Percentiles rank a stretch among this genome's conserved stretches.
These are phyloP conservation scores for Colletotrichum sp. DNA, from an alignment of 2,329 filamentous ascomycete genomes.

Conservation along the genomic window DNA sequence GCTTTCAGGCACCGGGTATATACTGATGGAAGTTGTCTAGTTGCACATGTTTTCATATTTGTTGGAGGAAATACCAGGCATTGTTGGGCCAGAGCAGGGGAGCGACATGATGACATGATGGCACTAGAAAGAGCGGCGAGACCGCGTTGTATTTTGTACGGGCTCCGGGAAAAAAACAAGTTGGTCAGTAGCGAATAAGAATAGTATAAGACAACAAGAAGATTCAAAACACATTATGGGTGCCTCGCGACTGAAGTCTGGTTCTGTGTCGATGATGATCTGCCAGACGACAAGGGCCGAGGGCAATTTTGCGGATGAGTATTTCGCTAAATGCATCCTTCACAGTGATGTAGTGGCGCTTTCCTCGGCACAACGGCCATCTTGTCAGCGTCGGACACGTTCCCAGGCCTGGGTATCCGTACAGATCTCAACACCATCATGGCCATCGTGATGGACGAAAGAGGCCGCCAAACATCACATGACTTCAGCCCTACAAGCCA, in stretches of 20 bases:
- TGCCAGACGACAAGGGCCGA: neutral
- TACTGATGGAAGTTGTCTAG: neutral
- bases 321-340: neutral
- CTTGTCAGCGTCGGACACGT: neutral
- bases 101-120: conserved; percentile 17
- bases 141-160: conserved; percentile 3
- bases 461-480: conserved; percentile 8
- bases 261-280: neutral
- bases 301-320: neutral
- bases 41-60: conserved; percentile 4
- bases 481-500: conserved; percentile 16
- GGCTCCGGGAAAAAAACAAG: neutral
- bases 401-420: neutral
- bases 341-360: neutral
- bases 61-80: conserved; percentile 19
- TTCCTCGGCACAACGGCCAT: neutral
- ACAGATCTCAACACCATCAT: neutral
- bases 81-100: neutral
- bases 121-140: conserved; percentile 1
- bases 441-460: neutral
- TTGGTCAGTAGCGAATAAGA: neutral
- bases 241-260: neutral
- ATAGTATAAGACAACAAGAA: neutral
- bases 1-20: conserved; percentile 8
- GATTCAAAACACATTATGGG: neutral